Percentiles rank a stretch among this genome's conserved stretches.
Evolutionary conservation across 441 rosid genomes (phyloP).

Genomic region (Pelargonium citronellum): DNA sequence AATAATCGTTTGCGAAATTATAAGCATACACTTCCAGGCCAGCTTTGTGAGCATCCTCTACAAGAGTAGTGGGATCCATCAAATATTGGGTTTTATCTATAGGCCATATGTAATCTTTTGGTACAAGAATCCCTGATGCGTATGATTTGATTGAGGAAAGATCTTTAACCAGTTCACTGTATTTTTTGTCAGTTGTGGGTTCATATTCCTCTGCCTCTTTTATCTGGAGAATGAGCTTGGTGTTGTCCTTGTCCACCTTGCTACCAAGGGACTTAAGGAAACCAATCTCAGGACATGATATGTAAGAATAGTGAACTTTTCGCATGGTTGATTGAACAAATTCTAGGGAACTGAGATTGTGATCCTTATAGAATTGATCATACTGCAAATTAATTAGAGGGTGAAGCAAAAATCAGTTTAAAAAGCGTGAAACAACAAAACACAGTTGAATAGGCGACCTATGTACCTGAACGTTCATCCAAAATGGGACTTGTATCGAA

Average conservation of each 20-base stretch:
- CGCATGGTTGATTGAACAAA: constrained; percentile 31
- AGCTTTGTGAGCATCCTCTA: constrained; percentile 63
- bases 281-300: constrained; percentile 75
- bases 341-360: constrained; percentile 40
- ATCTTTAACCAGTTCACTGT: constrained; percentile 38
- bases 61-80: constrained; percentile 50
- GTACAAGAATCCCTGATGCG: constrained; percentile 71
- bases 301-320: constrained; percentile 24
- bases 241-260: constrained; percentile 36
- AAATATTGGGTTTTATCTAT: constrained; percentile 39
- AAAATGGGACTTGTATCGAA: constrained; percentile 33
- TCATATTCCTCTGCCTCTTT: constrained; percentile 44
- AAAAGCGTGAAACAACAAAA: background rate
- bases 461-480: constrained; percentile 76
- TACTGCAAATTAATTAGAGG: constrained; percentile 39
- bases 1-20: constrained; percentile 66
- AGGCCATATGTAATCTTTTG: constrained; percentile 71
- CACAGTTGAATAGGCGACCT: background rate
- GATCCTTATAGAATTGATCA: constrained; percentile 49
- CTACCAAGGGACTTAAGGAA: constrained; percentile 53
- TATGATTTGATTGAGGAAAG: constrained; percentile 52
- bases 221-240: constrained; percentile 51
- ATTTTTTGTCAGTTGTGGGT: constrained; percentile 60
- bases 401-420: background rate
- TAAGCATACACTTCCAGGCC: constrained; percentile 69